These are phyloP conservation scores for Septoria petroselini DNA, from an alignment of 2,329 filamentous ascomycete genomes.

Conservation along the genomic window DNA sequence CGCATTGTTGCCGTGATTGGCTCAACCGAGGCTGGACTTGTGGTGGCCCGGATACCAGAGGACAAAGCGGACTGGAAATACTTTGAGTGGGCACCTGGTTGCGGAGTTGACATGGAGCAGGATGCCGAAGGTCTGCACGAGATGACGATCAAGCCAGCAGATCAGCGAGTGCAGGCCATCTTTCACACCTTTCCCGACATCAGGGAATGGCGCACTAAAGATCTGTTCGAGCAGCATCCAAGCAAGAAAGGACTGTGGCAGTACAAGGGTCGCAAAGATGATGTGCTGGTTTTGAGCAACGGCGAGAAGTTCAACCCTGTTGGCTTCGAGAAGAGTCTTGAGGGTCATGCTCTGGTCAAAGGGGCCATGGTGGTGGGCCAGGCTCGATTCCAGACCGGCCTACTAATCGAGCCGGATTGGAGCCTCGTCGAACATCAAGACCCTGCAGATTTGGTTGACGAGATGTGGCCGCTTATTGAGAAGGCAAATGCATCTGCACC, in stretches of 20 bases:
- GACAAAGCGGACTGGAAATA: conserved; percentile 24
- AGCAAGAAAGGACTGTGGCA: conserved; percentile 30
- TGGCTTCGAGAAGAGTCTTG: conserved; percentile 26
- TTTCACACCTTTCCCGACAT: conserved; percentile 37
- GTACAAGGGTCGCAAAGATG: conserved; percentile 33
- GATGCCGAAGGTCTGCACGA: conserved; percentile 35
- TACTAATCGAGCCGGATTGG: conserved; percentile 36
- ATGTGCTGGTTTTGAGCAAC: conserved; percentile 33
- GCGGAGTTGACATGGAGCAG: conserved; percentile 18
- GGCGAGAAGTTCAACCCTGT: conserved; percentile 34
- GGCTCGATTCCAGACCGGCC: conserved; percentile 33
- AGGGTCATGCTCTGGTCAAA: conserved; percentile 30
- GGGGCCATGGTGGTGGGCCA: conserved; percentile 38
- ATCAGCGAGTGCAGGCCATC: conserved; percentile 23
- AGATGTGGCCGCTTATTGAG: conserved; percentile 23
- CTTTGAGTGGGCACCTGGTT: conserved; percentile 27
- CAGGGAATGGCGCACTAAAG: conserved; percentile 38
- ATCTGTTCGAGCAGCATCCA: conserved; percentile 32
- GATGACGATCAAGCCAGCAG: conserved; percentile 34
- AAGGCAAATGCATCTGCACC: conserved; percentile 19
- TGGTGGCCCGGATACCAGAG: conserved; percentile 22
- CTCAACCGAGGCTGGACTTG: conserved; percentile 24
- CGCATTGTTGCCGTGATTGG: conserved; percentile 19
- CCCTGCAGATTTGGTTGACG: conserved; percentile 18
- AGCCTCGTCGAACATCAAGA: conserved; percentile 21